Evolutionary conservation across 2,329 filamentous ascomycete species (phyloP), one percentile per base, ranked within the genome.

Genomic region (Penicillium brevicompactum): DNA sequence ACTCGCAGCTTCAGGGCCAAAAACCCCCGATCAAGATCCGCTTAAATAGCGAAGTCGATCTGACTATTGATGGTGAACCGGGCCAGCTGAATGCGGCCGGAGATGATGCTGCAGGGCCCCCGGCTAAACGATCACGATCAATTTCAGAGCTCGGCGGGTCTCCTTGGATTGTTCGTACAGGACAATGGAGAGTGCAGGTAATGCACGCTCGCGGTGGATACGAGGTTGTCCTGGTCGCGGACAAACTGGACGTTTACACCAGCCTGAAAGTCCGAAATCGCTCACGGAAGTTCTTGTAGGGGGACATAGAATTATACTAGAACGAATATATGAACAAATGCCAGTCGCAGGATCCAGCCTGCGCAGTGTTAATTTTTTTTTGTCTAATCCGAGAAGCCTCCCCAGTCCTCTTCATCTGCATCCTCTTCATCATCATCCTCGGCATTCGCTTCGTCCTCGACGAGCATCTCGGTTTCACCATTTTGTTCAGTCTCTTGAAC

Each of bases 161-260:
- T 71, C 40, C 78, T 56, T 91, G 88, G 88, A 78, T 85, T 37
- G 78, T 92, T 18, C 80, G 78, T 55, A 87, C 79, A 14, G 88
- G 87, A 1, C 88, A 90, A 70, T 92, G 89, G 88, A 80, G 88
- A 55, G 69, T 92, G 61, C 80, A 84, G 41, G 84, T 95, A 27
- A 86, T 88, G 67, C 73, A 74, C 6, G 70, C 70, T 10, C 59
- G 63, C 4, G 78, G 74, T 66, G 67, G 61, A 2, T 80, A 87
- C 53, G 88, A 93, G 74, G 88, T 90, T 55, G 81, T 91, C 21
- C 80, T 96, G 47, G 80, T 89, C 14, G 89, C 86, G 1, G 89
- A 92, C 32, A 91, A 90, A 72, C 69, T 96, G 24, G 89, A 95
- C 62, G 88, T 87, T 0, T 83, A 86, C 63, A 87, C 82, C 50